phyloP scores from a whole-genome alignment of 1,284 basidiomycete species.

The Pseudozyma pruni region DNA sequence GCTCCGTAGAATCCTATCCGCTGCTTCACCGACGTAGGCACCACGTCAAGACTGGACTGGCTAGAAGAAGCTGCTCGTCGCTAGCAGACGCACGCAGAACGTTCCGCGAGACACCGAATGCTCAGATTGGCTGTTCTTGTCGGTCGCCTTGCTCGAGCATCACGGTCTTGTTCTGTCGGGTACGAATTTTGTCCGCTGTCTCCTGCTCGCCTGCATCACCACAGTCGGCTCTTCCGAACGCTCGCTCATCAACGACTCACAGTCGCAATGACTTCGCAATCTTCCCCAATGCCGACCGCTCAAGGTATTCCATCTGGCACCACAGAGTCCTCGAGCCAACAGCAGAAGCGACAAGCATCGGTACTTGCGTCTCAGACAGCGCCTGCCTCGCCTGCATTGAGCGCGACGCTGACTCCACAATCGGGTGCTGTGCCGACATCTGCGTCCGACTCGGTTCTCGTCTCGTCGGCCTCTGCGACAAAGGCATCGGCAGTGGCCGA shows the following conservation, averaged over 20 bases:
- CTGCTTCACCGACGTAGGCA: too few species aligned
- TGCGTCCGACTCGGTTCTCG: slow-evolving; percentile 29
- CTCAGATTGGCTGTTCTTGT: neutral
- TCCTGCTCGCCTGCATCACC: neutral
- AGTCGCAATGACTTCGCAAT: slow-evolving; percentile 5
- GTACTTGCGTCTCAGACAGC: slow-evolving; percentile 27
- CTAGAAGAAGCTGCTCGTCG: too few species aligned
- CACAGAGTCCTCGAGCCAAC: slow-evolving; percentile 6
- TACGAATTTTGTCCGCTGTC: too few species aligned
- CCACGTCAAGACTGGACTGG: too few species aligned
- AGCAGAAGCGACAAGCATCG: slow-evolving; percentile 35
- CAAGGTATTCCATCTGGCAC: too few species aligned
- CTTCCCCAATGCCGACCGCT: slow-evolving; percentile 8
- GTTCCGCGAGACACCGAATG: too few species aligned
- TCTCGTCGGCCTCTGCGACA: neutral
- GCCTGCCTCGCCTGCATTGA: slow-evolving; percentile 17
- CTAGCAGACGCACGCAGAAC: too few species aligned
- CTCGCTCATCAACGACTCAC: neutral
- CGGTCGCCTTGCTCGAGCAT: neutral
- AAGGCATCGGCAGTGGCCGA: slow-evolving; percentile 1
- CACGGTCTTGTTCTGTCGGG: too few species aligned
- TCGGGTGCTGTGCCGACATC: slow-evolving; percentile 13
- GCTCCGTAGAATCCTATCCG: too few species aligned
- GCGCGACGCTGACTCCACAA: slow-evolving; percentile 1
- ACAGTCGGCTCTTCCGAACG: slow-evolving; percentile 3